A percentile compares a stretch with the other conserved stretches of the same genome.
Evolutionary conservation across 768 basidiomycete species (phyloP).

Genomic region (Psilocybe cyanescens): DNA sequence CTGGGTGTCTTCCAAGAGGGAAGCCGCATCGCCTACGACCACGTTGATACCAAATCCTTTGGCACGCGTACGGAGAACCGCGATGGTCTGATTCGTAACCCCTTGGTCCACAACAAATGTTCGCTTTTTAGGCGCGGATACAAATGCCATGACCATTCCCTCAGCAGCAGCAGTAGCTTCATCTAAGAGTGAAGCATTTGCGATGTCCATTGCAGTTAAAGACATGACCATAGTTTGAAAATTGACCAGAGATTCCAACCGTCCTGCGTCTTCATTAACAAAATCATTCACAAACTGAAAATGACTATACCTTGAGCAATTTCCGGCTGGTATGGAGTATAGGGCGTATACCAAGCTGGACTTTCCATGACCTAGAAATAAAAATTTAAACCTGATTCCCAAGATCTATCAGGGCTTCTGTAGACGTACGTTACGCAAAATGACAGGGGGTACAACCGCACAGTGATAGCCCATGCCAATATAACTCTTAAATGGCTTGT

Average conservation of each 20-base stretch:
- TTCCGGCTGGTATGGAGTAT: constrained; percentile 96
- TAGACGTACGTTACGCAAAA: constrained; percentile 78
- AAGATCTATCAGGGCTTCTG: neutral
- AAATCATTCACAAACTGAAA: constrained; percentile 3
- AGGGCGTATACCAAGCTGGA: constrained; percentile 97
- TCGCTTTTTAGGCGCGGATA: constrained; percentile 64
- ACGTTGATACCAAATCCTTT: constrained; percentile 93
- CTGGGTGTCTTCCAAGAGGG: constrained; percentile 53
- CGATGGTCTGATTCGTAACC: constrained; percentile 87
- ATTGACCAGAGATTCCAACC: constrained; percentile 95
- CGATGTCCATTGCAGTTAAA: constrained; percentile 92
- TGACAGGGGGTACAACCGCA: constrained; percentile 94
- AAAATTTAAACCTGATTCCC: constrained; percentile 3
- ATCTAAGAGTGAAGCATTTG: constrained; percentile 94
- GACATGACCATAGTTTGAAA: constrained; percentile 97
- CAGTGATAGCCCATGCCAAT: constrained; percentile 99
- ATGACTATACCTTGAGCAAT: constrained; percentile 84
- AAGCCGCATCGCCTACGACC: constrained; percentile 63
- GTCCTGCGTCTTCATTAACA: constrained; percentile 54
- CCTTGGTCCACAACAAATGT: constrained; percentile 85
- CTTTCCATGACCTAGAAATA: constrained; percentile 80
- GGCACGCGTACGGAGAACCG: constrained; percentile 88
- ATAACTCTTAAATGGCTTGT: constrained; percentile 87
- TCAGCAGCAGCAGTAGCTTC: constrained; percentile 96
- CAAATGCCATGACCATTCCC: constrained; percentile 95